phyloP scores from a whole-genome alignment of 345 rosid species.

The Ceriops decandra region DNA sequence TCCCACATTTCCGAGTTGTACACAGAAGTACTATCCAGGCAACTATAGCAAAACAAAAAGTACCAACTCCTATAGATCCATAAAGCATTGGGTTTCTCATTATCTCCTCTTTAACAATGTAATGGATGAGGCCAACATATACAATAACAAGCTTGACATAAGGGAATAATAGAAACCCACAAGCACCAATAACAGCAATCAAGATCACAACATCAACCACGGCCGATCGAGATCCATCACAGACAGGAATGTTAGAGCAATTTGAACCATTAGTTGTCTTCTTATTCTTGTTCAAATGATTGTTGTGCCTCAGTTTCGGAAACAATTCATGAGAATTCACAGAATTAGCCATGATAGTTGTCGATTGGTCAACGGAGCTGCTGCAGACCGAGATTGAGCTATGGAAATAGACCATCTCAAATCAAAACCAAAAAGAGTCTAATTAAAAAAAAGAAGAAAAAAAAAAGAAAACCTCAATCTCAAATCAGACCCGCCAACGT shows the following conservation, averaged over 20 bases:
- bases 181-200: conserved; percentile 69
- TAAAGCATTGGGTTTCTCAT: conserved; percentile 55
- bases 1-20: conserved; percentile 68
- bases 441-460: background rate
- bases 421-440: conserved; percentile 22
- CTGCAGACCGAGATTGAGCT: conserved; percentile 83
- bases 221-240: conserved; percentile 70
- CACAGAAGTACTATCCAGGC: conserved; percentile 59
- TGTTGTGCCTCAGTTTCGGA: conserved; percentile 42
- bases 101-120: conserved; percentile 62
- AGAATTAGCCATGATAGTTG: conserved; percentile 52
- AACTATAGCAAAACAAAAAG: conserved; percentile 55
- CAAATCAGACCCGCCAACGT: conserved; percentile 25
- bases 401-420: conserved; percentile 77
- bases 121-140: conserved; percentile 37
- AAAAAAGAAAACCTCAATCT: conserved; percentile 3
- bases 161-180: conserved; percentile 74
- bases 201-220: conserved; percentile 66
- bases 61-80: conserved; percentile 63
- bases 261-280: conserved; percentile 37
- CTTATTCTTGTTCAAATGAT: conserved; percentile 30
- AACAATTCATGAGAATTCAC: conserved; percentile 41
- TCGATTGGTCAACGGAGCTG: conserved; percentile 62
- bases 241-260: conserved; percentile 39
- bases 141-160: conserved; percentile 43